Percentiles rank a stretch among this genome's conserved stretches.
These are phyloP conservation scores for Claviceps arundinis DNA, from an alignment of 2,329 filamentous ascomycete genomes.

Conservation along the genomic window DNA sequence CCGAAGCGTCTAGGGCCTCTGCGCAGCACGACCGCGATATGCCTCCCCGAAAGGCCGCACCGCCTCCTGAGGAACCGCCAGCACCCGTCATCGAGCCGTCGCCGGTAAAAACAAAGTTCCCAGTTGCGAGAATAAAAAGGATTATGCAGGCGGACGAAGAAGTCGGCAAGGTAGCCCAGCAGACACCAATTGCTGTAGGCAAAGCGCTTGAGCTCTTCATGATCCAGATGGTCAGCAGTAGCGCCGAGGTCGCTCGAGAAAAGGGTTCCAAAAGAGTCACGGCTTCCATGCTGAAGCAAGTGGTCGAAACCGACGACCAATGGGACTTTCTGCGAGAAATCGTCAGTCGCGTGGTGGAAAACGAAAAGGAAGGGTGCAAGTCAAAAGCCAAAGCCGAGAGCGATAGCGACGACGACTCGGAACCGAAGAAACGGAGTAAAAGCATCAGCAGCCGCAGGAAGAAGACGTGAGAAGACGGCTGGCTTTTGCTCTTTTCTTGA, in stretches of 20 bases:
- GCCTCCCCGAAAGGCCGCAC: slow-evolving; percentile 20
- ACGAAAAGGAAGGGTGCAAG: slow-evolving; percentile 34
- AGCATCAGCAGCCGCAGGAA: slow-evolving; percentile 37
- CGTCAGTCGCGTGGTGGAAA: slow-evolving; percentile 60
- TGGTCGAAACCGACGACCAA: slow-evolving; percentile 76
- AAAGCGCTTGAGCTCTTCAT: slow-evolving; percentile 97
- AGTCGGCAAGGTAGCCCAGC: slow-evolving; percentile 94
- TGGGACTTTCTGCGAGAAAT: slow-evolving; percentile 92
- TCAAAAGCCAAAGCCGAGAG: slow-evolving; percentile 36
- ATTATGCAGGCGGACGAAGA: slow-evolving; percentile 99
- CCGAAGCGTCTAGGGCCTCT: neutral
- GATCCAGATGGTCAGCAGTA: slow-evolving; percentile 83
- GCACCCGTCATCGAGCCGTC: slow-evolving; percentile 41
- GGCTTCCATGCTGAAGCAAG: slow-evolving; percentile 80
- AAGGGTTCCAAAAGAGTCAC: slow-evolving; percentile 83
- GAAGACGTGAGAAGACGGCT: slow-evolving; percentile 13
- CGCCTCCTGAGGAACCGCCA: slow-evolving; percentile 14
- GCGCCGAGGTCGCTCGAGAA: slow-evolving; percentile 68
- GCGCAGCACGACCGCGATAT: slow-evolving; percentile 14
- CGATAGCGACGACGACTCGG: slow-evolving; percentile 37
- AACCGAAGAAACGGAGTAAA: slow-evolving; percentile 33
- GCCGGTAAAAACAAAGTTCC: slow-evolving; percentile 87
- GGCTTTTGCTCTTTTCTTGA: neutral
- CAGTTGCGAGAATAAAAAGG: slow-evolving; percentile 91
- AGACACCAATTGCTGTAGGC: slow-evolving; percentile 88